Evolutionary conservation across 257 asterid genomes (phyloP).

Genomic region (Lycium ferocissimum): DNA sequence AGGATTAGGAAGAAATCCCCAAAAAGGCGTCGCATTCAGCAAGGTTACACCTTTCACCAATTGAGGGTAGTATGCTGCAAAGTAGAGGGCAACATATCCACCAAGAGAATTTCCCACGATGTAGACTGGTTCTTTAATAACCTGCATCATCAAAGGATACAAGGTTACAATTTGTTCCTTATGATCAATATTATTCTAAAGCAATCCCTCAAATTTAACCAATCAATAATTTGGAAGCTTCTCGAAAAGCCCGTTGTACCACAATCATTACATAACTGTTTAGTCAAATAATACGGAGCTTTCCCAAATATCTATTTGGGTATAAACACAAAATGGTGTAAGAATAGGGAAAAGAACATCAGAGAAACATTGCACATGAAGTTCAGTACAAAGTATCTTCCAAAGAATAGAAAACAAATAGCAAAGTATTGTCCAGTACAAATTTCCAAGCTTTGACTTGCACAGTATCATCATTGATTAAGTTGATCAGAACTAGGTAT

Average conservation of each 20-base stretch:
- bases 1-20: conserved; percentile 96
- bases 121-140: conserved; percentile 88
- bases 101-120: conserved; percentile 95
- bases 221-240: neutral
- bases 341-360: neutral
- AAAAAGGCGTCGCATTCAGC: conserved; percentile 93
- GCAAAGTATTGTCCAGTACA: neutral
- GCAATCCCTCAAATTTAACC: neutral
- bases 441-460: neutral
- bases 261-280: neutral
- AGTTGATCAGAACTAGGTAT: neutral
- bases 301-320: neutral
- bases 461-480: neutral
- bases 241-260: neutral
- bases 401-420: neutral
- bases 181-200: neutral
- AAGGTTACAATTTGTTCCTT: neutral
- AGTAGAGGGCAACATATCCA: conserved; percentile 85
- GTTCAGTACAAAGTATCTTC: neutral
- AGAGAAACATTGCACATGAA: neutral
- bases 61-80: conserved; percentile 83
- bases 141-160: conserved; percentile 53
- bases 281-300: neutral
- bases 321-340: neutral
- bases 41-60: conserved; percentile 90